Evolutionary conservation across 2,329 filamentous ascomycete species (phyloP).

Genomic region (Penicillium sp.): DNA sequence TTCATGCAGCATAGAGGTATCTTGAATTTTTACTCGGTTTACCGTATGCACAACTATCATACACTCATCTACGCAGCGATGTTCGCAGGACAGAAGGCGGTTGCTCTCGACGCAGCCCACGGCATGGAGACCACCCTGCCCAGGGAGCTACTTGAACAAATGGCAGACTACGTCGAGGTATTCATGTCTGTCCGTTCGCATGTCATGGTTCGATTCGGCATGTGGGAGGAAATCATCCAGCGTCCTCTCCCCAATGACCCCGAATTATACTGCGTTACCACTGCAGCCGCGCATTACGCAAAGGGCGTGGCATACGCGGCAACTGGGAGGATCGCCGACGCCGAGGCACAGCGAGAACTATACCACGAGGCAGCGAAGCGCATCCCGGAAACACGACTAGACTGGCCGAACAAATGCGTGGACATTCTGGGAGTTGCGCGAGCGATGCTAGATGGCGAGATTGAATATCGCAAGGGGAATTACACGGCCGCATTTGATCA

Average conservation of each 20-base stretch:
- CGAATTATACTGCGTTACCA: conserved; percentile 62
- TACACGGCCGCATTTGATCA: conserved; percentile 55
- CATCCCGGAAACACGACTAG: conserved; percentile 56
- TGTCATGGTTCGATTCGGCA: conserved; percentile 65
- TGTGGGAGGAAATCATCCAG: conserved; percentile 60
- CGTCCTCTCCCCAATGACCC: conserved; percentile 53
- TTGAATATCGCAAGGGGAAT: conserved; percentile 61
- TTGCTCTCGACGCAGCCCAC: conserved; percentile 56
- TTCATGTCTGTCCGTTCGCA: conserved; percentile 64
- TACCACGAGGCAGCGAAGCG: conserved; percentile 49
- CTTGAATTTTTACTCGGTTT: conserved; percentile 68
- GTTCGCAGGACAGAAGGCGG: conserved; percentile 61
- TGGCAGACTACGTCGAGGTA: conserved; percentile 73
- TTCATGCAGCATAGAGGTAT: conserved; percentile 56
- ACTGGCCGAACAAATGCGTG: conserved; percentile 62
- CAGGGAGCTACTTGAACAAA: conserved; percentile 61
- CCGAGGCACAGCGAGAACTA: conserved; percentile 45
- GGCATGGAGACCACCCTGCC: conserved; percentile 59
- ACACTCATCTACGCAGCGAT: conserved; percentile 72
- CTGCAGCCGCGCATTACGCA: conserved; percentile 62
- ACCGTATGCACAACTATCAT: conserved; percentile 68
- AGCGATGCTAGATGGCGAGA: conserved; percentile 65
- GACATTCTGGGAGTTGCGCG: conserved; percentile 58
- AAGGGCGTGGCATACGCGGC: conserved; percentile 62
- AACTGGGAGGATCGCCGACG: conserved; percentile 50